Evolutionary conservation across 73 alveolate species (phyloP), one percentile per base, ranked within the genome.

Genomic region (Paraurostyla sp.): DNA sequence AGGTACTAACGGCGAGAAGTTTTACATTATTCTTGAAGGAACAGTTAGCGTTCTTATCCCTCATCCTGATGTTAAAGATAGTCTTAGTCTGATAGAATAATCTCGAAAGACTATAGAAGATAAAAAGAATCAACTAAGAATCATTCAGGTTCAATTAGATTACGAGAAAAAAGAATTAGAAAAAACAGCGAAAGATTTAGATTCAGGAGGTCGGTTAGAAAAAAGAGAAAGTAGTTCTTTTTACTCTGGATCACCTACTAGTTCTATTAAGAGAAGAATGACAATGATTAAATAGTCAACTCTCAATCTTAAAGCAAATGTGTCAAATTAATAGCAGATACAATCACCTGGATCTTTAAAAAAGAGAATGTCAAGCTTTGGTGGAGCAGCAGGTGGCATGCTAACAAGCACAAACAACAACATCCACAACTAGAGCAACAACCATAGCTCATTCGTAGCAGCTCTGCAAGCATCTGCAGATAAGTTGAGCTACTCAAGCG

Each of bases 1-100:
- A 36, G 93, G 88, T 25, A 22, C 78, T 0, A 36, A 58, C 29
- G 96, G 96, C 9, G 90, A 86, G 27, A 52, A 54, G 76, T 91
- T 91, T 62, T 91, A 91, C 57, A 91, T 91, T 25, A 91, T 87
- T 2, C 50, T 91, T 1, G 62, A 91, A 25, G 96, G 96, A 23
- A 18, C 18, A n/a, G 93, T 86, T 27, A 40, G 84, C 35, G 91
- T 91, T 11, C 3, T 91, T 54, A 58, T 92, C 32, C 96, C 93
- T 3, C 80, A 85, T 40, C 78, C 92, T 25, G 87, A 83, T 25
- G 40, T n/a, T 15, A 49, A 78, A 51, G 89, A 54, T 73, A 43
- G 23, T 6, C 13, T 15, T 15, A 46, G 18, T 15, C 13, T 13
- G 57, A 46, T 46, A 46, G 57, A 46, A 46, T 13, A 46, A 46